These are phyloP conservation scores for Fennellomyces sp. DNA, from an alignment of 371 early-diverging fungal genomes.

Conservation along the genomic window DNA sequence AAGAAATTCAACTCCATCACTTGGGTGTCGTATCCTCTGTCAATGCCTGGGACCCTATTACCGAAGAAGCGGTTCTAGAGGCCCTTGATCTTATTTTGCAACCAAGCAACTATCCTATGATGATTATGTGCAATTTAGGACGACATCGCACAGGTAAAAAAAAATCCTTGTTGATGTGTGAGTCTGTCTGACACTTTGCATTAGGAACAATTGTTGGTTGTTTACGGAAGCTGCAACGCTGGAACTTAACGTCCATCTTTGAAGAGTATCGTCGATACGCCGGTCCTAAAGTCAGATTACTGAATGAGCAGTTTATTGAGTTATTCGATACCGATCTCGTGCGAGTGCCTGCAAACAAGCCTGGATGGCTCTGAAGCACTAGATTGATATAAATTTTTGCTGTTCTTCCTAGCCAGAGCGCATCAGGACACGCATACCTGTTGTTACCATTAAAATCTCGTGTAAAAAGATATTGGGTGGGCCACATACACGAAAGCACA, in stretches of 20 bases:
- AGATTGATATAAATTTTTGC: not conserved
- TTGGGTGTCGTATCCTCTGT: constrained; percentile 75
- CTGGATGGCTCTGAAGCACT: constrained; percentile 74
- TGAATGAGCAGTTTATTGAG: constrained; percentile 95
- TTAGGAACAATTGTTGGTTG: constrained; percentile 95
- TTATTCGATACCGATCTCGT: constrained; percentile 96
- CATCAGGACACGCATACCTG: not conserved
- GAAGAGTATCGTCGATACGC: constrained; percentile 97
- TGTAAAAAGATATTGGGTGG: not conserved
- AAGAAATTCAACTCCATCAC: constrained; percentile 91
- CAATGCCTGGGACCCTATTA: constrained; percentile 95
- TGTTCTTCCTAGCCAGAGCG: not conserved
- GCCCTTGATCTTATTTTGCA: constrained; percentile 87
- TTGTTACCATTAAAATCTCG: not conserved
- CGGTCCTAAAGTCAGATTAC: constrained; percentile 92
- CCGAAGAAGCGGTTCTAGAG: constrained; percentile 94
- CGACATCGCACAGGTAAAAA: constrained; percentile 91
- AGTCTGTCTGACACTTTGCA: not conserved
- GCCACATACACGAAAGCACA: too few species aligned
- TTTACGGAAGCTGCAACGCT: constrained; percentile 92
- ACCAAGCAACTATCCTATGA: constrained; percentile 91
- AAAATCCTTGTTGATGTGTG: not conserved
- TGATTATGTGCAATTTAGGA: constrained; percentile 97
- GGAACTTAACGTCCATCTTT: constrained; percentile 97
- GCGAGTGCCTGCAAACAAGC: constrained; percentile 75